These are phyloP conservation scores for Adenanthera pavonina DNA, from an alignment of 306 rosid species.

Conservation along the genomic window DNA sequence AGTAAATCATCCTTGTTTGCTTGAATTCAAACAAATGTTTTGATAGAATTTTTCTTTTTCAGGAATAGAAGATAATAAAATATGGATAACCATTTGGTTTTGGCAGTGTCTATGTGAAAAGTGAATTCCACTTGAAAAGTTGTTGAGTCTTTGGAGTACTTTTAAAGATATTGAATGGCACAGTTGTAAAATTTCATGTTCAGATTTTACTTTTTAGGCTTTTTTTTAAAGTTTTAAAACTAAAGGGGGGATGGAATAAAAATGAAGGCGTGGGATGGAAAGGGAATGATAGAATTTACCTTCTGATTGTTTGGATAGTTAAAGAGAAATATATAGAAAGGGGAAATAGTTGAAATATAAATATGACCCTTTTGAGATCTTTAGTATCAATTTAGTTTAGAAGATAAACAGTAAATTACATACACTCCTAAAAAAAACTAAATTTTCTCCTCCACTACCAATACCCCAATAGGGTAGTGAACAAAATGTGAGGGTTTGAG, in stretches of 20 bases:
- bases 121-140: conserved; percentile 29
- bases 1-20: conserved; percentile 9
- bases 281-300: background rate
- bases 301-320: background rate
- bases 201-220: background rate
- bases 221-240: background rate
- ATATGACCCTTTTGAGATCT: background rate
- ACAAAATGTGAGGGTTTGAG: background rate
- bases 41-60: conserved; percentile 5
- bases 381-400: background rate
- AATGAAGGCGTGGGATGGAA: background rate
- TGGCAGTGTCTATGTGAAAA: conserved; percentile 17
- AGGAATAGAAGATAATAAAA: conserved; percentile 14
- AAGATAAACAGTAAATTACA: background rate
- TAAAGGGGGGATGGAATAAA: background rate
- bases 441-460: background rate
- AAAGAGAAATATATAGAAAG: background rate
- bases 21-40: conserved; percentile 8
- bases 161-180: background rate
- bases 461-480: background rate
- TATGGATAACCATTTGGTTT: conserved; percentile 34
- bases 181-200: background rate
- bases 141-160: background rate
- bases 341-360: background rate
- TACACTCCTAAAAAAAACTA: background rate